Base-by-base conservation (phyloP, 192 early-diverging fungal genomes). In the Backusella macrospora region DNA sequence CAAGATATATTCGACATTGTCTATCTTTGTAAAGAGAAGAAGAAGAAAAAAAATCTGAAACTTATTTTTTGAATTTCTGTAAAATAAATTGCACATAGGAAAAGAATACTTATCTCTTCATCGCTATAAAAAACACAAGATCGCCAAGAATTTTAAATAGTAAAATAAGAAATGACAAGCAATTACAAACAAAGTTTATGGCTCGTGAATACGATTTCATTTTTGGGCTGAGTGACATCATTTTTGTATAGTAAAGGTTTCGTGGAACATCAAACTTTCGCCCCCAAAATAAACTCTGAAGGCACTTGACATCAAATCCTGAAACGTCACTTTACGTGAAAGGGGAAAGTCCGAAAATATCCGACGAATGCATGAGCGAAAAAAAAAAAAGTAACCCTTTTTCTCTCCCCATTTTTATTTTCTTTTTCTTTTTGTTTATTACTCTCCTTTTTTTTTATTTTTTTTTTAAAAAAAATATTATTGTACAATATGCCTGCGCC, bases 311-410 rank as follows among this genome's bases (percentile, higher is more conserved):
- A 59, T 14, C 52, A 59, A 59, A 59, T 59, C 52, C 52, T 59
- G 52, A 59, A 59, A 59, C 52, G 52, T 59, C 52, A 59, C 52
- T 59, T 26, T 23, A 59, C 21, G 52, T 59, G 12, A 23, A 59
- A 59, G 52, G 52, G 52, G 52, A 59, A 59, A 59, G 52, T 59
- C 52, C 52, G 52, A 59, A 59, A 59, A 59, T 59, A 59, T 59
- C 52, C 52, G 52, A 59, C 52, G 21, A 59, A 59, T 59, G 52
- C 52, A 59, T 59, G 26, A 59, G 13, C 23, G 26, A 59, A 59
- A 59, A 59, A 59, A 59, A 59, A 34, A 34, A 59, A 59, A 59
- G 26, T 10, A 23, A 4, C 21, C 52, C 18, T 23, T 21, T 55
- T 55, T 55, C 12, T 10, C 9, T n/a, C 52, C 52, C 52, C 16